Evolutionary conservation across 371 early-diverging fungal species (phyloP), one percentile per base, ranked within the genome.

Genomic region (Syncephalastrum sp.): DNA sequence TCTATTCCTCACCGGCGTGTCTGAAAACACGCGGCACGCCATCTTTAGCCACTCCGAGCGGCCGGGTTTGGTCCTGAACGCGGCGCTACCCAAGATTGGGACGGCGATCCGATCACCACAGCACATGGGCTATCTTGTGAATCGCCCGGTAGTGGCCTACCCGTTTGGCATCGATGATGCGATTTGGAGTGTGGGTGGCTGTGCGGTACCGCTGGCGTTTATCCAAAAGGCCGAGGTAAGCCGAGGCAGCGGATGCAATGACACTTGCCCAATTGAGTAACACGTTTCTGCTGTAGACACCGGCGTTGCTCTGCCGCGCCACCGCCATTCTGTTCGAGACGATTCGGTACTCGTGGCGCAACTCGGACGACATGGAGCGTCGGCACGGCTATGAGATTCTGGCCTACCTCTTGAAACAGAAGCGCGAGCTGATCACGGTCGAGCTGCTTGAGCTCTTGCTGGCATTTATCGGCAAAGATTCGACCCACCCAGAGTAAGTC

Each of bases 121-220:
- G n/a, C 67, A 66, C 4, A 75, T 80, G 61, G 83, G 79, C 15
- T 68, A 77, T 41, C 56, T 89, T 14, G 59, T 64, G 4, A 89
- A 89, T 8, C 69, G 78, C 25, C 83, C 84, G 0, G 67, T 82
- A 27, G 67, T 82, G 2, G 85, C 85, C 7, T 74, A 80, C 57
- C 78, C 83, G 17, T 72, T 77, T 67, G 79, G 86, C 17, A 53
- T 85, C 50, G 84, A 86, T 62, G 89, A 89, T 54, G 82, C 87
- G 0, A 77, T 88, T 33, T 88, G 89, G 88, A 87, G 86, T 50
- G 75, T 89, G 50, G 89, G 90, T 10, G 89, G 90, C 2, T 86
- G 85, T 60, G 81, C 84, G 15, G 74, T 88, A 16, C 81, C 83
- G 1, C 60, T 89, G 27, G 80, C 81, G 29, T 60, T 89, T 7